These are phyloP conservation scores for Penicillium canescens DNA, from an alignment of 495 filamentous ascomycete species.

Conservation along the genomic window DNA sequence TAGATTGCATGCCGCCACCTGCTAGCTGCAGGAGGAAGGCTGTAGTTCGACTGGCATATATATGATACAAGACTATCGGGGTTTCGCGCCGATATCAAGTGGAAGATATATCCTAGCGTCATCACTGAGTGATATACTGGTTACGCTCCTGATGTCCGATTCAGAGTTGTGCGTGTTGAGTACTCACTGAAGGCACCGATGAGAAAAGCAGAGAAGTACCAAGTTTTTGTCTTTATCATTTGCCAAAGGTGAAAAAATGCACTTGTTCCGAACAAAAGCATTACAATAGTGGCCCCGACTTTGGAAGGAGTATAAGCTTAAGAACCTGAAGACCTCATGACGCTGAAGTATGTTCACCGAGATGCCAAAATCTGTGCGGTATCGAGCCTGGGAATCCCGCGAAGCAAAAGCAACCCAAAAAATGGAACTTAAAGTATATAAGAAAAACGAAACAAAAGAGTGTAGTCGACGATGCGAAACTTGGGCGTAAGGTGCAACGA, in stretches of 20 bases:
- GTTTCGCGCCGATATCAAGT: conserved; percentile 7
- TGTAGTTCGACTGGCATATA: conserved; percentile 25
- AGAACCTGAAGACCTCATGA: not conserved
- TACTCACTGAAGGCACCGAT: conserved; percentile 17
- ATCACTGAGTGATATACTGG: conserved; percentile 12
- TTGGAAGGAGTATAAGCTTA: conserved; percentile 4
- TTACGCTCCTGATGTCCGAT: not conserved
- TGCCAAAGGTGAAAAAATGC: conserved; percentile 14
- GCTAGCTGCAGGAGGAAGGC: conserved; percentile 23
- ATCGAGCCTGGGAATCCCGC: too few relatives aligned
- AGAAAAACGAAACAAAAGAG: too few relatives aligned
- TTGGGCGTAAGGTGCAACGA: too few relatives aligned
- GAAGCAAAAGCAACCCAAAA: too few relatives aligned
- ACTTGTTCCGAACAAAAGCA: conserved; percentile 12
- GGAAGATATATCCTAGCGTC: conserved; percentile 13
- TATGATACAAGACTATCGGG: conserved; percentile 18
- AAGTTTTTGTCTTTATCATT: conserved; percentile 6
- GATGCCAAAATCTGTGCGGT: too few relatives aligned
- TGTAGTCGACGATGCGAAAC: too few relatives aligned
- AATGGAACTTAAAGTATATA: too few relatives aligned
- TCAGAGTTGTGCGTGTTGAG: not conserved
- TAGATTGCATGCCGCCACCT: conserved; percentile 17
- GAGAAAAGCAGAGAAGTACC: conserved; percentile 18
- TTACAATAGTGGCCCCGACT: not conserved
- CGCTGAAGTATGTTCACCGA: too few relatives aligned